Evolutionary conservation across 257 asterid genomes (phyloP).

Genomic region (Plantago ovata): DNA sequence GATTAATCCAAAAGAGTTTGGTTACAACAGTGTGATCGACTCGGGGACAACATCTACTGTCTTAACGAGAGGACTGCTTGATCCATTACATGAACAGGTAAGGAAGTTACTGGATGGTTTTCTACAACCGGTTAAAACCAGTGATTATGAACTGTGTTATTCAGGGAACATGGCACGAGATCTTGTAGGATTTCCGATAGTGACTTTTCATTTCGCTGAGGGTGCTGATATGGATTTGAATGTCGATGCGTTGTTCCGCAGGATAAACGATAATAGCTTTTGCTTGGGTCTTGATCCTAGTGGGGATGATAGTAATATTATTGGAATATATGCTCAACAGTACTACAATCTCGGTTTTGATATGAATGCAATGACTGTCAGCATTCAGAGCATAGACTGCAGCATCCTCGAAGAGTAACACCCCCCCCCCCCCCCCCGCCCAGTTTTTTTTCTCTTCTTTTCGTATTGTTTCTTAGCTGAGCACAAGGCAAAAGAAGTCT

Average conservation of each 20-base stretch:
- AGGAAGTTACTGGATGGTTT: not conserved
- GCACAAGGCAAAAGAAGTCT: too few relatives aligned
- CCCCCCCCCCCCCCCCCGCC: too few relatives aligned
- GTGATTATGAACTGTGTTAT: not conserved
- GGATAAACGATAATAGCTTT: not conserved
- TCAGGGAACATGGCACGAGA: not conserved
- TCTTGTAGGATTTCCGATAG: conserved; percentile 7
- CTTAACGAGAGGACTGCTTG: not conserved
- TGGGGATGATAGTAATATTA: not conserved
- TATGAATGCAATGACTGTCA: not conserved
- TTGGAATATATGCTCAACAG: conserved; percentile 10
- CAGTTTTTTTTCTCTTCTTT: too few relatives aligned
- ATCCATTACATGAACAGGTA: not conserved
- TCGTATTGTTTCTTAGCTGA: too few relatives aligned
- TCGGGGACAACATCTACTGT: not conserved
- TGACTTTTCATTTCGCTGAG: conserved; percentile 1
- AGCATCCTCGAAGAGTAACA: not conserved
- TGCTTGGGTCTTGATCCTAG: not conserved
- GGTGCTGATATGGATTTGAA: conserved; percentile 1
- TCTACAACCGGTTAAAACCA: not conserved
- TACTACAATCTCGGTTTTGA: conserved; percentile 11
- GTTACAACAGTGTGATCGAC: not conserved
- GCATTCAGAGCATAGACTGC: conserved; percentile 1
- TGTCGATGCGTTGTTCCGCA: not conserved
- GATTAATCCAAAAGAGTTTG: not conserved